These are phyloP conservation scores for Clarireedia paspali DNA, from an alignment of 2,329 filamentous ascomycete genomes.

Conservation along the genomic window DNA sequence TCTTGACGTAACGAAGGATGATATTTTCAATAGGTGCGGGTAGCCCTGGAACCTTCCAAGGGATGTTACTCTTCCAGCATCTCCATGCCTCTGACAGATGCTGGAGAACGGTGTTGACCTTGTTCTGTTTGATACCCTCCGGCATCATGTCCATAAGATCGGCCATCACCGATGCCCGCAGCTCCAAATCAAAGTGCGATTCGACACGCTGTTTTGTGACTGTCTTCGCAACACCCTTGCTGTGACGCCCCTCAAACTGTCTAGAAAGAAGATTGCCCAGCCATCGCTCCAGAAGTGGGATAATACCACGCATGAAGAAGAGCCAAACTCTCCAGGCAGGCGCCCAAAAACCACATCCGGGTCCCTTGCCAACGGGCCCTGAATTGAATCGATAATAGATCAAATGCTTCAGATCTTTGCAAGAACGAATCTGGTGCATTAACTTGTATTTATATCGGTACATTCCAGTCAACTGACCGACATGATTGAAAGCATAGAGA, in stretches of 20 bases:
- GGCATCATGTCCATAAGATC: constrained; percentile 99
- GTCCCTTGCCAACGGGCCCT: constrained; percentile 91
- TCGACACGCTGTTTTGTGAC: constrained; percentile 99
- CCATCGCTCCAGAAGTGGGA: constrained; percentile 93
- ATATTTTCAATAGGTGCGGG: constrained; percentile 98
- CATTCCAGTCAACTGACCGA: constrained; percentile 97
- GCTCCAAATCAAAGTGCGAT: constrained; percentile 94
- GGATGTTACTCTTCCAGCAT: constrained; percentile 99
- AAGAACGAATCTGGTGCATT: constrained; percentile 98
- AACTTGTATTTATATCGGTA: constrained; percentile 99
- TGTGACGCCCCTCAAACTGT: constrained; percentile 97
- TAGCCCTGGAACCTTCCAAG: constrained; percentile 96
- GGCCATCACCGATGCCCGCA: constrained; percentile 96
- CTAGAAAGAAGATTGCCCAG: constrained; percentile 92
- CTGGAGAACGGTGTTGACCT: constrained; percentile 95
- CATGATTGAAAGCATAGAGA: constrained; percentile 98
- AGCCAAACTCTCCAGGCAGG: constrained; percentile 98
- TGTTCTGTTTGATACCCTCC: constrained; percentile 98
- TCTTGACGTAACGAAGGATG: constrained; percentile 96
- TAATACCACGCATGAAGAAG: constrained; percentile 98
- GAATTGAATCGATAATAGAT: constrained; percentile 99
- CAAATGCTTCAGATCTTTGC: constrained; percentile 97
- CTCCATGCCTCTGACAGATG: constrained; percentile 97
- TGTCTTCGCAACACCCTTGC: constrained; percentile 97
- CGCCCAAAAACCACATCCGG: constrained; percentile 97